These are phyloP conservation scores for Torulaspora gathmanii DNA, from an alignment of 805 yeast genomes.

Conservation along the genomic window DNA sequence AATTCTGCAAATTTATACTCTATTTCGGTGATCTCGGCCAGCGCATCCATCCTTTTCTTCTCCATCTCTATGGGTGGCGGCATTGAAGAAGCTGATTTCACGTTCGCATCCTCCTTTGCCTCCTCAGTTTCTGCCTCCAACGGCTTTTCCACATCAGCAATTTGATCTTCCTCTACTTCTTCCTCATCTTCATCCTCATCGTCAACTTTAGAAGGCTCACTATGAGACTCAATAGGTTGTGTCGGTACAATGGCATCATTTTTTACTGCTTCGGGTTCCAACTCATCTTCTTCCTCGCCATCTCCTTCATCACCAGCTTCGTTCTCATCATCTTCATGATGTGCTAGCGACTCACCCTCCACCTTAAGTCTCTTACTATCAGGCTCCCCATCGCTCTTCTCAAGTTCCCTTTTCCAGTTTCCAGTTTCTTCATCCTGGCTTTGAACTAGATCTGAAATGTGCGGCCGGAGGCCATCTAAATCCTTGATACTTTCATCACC, in stretches of 20 bases:
- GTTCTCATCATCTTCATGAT: slow-evolving; percentile 21
- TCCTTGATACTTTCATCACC: slow-evolving; percentile 39
- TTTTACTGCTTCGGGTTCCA: slow-evolving; percentile 5
- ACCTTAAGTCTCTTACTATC: slow-evolving; percentile 2
- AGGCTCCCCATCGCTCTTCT: neutral
- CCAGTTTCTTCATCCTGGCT: slow-evolving; percentile 19
- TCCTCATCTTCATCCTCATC: slow-evolving; percentile 25
- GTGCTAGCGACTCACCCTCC: slow-evolving; percentile 1
- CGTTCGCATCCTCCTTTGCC: slow-evolving; percentile 18
- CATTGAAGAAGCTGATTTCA: slow-evolving; percentile 13
- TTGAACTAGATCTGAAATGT: slow-evolving; percentile 19
- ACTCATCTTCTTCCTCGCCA: slow-evolving; percentile 15
- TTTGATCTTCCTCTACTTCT: slow-evolving; percentile 25
- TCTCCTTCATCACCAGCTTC: slow-evolving; percentile 19
- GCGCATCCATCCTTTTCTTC: slow-evolving; percentile 26
- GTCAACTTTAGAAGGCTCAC: slow-evolving; percentile 18
- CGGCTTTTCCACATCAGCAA: slow-evolving; percentile 10
- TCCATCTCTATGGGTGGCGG: slow-evolving; percentile 30
- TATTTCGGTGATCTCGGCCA: slow-evolving; percentile 68
- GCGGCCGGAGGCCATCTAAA: slow-evolving; percentile 18
- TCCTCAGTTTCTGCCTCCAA: slow-evolving; percentile 11
- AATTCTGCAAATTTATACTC: slow-evolving; percentile 83
- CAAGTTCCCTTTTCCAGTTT: slow-evolving; percentile 12
- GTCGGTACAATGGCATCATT: slow-evolving; percentile 7
- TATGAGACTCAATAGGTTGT: neutral